Evolutionary conservation across 345 rosid genomes (phyloP), one percentile per base, ranked within the genome.

Genomic region (Schrenkiella parvula): DNA sequence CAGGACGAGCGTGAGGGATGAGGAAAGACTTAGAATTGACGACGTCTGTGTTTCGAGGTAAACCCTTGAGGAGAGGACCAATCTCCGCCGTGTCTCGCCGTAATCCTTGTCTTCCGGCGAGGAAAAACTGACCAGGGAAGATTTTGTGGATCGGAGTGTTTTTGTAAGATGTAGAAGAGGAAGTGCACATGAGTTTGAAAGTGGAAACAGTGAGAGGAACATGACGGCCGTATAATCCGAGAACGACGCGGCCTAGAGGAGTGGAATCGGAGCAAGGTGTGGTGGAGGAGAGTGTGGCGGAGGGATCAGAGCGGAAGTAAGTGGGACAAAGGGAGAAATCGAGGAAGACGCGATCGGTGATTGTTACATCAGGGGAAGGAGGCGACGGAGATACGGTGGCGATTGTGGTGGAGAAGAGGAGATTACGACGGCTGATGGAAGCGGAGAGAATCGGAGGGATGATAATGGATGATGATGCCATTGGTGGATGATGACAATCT

Each of bases 301-400:
- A 44, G 4, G 75, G 64, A 35, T 76, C 80, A 3, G 77, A 77
- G 64, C 92, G 87, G 85, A 81, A 80, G 85, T 83, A 86, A 76
- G 80, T 84, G 21, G 96, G 86, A 70, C 97, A 87, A 72, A 90
- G 73, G 78, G 92, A 83, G 88, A 93, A 88, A 78, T 93, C 98
- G 71, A 93, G 79, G 88, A 84, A 93, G 69, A 93, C 78, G 5
- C 97, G 89, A 83, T 90, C 90, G 39, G 97, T 93, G 68, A 93
- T 87, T 56, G 92, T 87, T 68, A 90, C 74, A 85, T 93, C 89
- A 6, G 73, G 76, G 0, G 79, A 72, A 0, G 86, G 42, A 25
- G 67, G 28, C 3, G 77, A 75, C 2, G 83, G 68, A 23, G 85
- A 79, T 17, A 55, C 84, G 52, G 80, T 69, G 68, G 79, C 56